phyloP scores from a whole-genome alignment of 2,329 filamentous ascomycete species.

The Teratosphaeria nubilosa region DNA sequence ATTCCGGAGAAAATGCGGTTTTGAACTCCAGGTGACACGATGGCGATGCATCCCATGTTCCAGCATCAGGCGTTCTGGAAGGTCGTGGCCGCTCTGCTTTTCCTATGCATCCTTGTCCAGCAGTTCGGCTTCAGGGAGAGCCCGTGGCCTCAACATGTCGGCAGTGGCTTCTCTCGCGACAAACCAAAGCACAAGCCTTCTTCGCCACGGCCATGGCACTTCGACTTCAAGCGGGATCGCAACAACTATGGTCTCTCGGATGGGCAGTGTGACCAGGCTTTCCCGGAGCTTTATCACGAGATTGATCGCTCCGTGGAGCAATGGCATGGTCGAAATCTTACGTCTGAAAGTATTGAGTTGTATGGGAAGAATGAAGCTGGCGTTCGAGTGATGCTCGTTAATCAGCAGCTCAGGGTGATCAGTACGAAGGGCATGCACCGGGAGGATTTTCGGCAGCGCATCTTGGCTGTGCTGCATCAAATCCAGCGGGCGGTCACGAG shows the following conservation, averaged over 20 bases:
- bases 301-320: conserved; percentile 20
- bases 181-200: background rate
- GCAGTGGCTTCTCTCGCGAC: background rate
- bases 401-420: conserved; percentile 15
- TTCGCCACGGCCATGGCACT: background rate
- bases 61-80: conserved; percentile 8
- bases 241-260: conserved; percentile 19
- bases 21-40: background rate
- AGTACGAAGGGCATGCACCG: background rate
- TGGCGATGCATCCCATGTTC: conserved; percentile 3
- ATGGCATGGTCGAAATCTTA: conserved; percentile 17
- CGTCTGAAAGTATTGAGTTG: conserved; percentile 19
- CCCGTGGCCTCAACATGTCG: background rate
- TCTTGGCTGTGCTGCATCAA: conserved; percentile 33
- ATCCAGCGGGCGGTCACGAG: conserved; percentile 40
- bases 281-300: conserved; percentile 23
- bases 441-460: conserved; percentile 1
- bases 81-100: conserved; percentile 8
- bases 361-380: conserved; percentile 21
- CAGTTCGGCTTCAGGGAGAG: conserved; percentile 3
- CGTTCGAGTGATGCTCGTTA: conserved; percentile 29
- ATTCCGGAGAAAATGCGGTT: background rate
- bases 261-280: conserved; percentile 22
- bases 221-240: conserved; percentile 15
- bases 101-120: conserved; percentile 10